Percentiles rank a stretch among this genome's conserved stretches.
Evolutionary conservation across 2,329 filamentous ascomycete species (phyloP).

Genomic region (Boeremia exigua): DNA sequence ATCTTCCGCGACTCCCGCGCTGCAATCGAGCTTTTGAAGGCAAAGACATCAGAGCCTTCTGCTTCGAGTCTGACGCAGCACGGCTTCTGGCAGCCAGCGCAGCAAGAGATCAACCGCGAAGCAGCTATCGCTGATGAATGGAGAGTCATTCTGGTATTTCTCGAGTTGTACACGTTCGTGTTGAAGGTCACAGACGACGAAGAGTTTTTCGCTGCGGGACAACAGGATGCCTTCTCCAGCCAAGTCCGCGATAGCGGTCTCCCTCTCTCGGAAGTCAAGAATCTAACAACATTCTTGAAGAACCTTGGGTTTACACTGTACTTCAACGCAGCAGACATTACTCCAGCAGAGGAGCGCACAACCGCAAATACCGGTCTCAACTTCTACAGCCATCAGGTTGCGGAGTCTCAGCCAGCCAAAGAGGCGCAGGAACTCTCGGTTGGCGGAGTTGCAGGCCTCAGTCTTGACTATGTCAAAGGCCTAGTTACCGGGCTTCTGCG

Average conservation of each 20-base stretch:
- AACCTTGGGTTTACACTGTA: slow-evolving; percentile 89
- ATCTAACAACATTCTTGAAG: slow-evolving; percentile 83
- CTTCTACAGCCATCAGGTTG: slow-evolving; percentile 38
- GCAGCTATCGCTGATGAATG: slow-evolving; percentile 71
- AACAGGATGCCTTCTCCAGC: slow-evolving; percentile 36
- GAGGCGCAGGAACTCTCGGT: slow-evolving; percentile 54
- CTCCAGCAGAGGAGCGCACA: slow-evolving; percentile 53
- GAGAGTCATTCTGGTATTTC: slow-evolving; percentile 85
- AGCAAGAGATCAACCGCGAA: slow-evolving; percentile 41
- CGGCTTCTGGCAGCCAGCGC: slow-evolving; percentile 43
- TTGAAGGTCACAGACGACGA: slow-evolving; percentile 94
- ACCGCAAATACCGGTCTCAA: slow-evolving; percentile 54
- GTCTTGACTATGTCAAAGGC: slow-evolving; percentile 78
- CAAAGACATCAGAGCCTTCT: slow-evolving; percentile 33
- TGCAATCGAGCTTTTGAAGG: slow-evolving; percentile 63
- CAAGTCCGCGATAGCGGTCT: slow-evolving; percentile 67
- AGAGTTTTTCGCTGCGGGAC: slow-evolving; percentile 76
- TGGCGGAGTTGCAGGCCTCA: slow-evolving; percentile 72
- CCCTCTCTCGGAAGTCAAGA: slow-evolving; percentile 71
- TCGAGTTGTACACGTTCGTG: slow-evolving; percentile 93
- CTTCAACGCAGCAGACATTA: slow-evolving; percentile 76
- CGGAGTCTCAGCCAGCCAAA: slow-evolving; percentile 32
- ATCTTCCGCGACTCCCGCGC: slow-evolving; percentile 64
- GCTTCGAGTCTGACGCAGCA: slow-evolving; percentile 26
- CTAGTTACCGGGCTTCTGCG: slow-evolving; percentile 80